These are phyloP conservation scores for Geotrichum phurueaensis DNA, from an alignment of 1,139 yeast species.

Conservation along the genomic window DNA sequence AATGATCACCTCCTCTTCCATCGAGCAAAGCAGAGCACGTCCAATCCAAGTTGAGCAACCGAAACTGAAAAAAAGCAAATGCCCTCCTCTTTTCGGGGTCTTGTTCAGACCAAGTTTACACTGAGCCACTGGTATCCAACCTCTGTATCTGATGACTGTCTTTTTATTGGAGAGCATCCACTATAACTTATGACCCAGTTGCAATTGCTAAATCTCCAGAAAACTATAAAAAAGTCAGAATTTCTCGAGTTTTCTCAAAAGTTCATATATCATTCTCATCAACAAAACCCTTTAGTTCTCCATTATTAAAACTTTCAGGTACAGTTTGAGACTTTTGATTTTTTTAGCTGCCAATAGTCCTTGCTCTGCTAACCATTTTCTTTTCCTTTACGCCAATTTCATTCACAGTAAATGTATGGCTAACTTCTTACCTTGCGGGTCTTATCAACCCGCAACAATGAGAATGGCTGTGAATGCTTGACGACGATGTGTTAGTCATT, in stretches of 20 bases:
- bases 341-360: background rate
- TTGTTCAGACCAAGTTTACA: no score
- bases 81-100: no score
- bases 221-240: no score
- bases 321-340: background rate
- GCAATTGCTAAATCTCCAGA: no score
- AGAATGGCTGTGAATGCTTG: constrained; percentile 6
- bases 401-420: background rate
- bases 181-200: no score
- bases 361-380: background rate
- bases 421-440: background rate
- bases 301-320: background rate
- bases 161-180: no score
- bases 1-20: background rate
- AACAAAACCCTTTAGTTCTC: background rate
- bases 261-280: background rate
- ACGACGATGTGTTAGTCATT: background rate
- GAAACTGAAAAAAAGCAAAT: background rate
- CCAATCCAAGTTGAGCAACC: background rate
- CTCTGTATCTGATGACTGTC: no score
- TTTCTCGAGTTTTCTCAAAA: no score
- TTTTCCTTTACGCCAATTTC: background rate
- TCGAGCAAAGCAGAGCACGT: background rate
- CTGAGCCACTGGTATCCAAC: no score
- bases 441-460: background rate